Evolutionary conservation across 441 rosid species (phyloP), one percentile per base, ranked within the genome.

Genomic region (Gossypium schwendimanii): DNA sequence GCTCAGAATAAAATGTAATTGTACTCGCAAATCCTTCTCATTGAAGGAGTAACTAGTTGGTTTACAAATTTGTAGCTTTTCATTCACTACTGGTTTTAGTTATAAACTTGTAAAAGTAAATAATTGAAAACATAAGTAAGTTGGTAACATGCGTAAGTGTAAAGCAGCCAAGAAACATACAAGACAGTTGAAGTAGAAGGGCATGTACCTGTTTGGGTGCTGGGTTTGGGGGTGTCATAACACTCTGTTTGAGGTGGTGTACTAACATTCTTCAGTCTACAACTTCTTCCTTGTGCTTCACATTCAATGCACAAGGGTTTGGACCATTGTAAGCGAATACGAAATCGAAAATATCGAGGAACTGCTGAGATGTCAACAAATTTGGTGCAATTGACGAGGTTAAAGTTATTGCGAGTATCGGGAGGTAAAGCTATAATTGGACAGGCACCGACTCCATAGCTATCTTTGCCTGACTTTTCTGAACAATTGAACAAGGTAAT

Each of bases 211-310:
- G 36, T 3, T 3, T 52, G 45, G 4, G n/a, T 4, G 44, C 41
- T 28, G 41, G 21, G 20, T 5, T 60, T 74, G 60, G 69, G 67
- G 71, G 21, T 28, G 33, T 50, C 61, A n/a, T 31, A 76, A 17
- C 84, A 78, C 52, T 73, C 78, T 20, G 62, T 72, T 64, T 63
- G 73, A 62, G 2, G 2, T 14, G 63, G 63, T 58, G 36, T 58
- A 33, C 63, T 58, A n/a, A 24, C 21, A 18, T 36, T 71, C 57
- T 55, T 74, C 67, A 14, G 26, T 24, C 64, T 58, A 36, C 85
- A 82, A 8, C 4, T 28, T 31, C 14, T 52, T 3, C 75, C 60
- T 26, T 36, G 28, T 2, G 21, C 52, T 71, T 74, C 82, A 39
- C 81, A 77, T 3, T 0, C 18, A 23, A 14, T 7, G 49, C 85